Conservation (phyloP, 164 flowering plant genomes). For the Warburgia ugandensis region DNA sequence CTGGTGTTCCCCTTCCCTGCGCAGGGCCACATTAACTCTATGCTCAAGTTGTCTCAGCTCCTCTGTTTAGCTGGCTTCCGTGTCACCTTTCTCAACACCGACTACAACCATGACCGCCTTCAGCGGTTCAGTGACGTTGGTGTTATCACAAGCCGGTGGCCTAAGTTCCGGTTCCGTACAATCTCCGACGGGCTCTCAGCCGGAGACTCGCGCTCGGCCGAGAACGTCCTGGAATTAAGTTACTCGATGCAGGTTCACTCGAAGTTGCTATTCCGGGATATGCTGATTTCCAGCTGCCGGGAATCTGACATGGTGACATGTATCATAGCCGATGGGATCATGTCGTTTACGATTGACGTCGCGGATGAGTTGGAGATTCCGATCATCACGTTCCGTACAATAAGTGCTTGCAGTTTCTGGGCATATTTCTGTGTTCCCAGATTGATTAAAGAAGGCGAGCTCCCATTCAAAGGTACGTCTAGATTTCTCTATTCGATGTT, state of each 20-base stretch:
- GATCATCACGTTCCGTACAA: conserved; percentile 16
- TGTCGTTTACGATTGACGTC: conserved; percentile 16
- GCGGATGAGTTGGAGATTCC: conserved; percentile 24
- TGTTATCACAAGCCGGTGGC: conserved; percentile 4
- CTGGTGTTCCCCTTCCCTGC: conserved; percentile 37
- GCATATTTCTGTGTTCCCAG: conserved; percentile 20
- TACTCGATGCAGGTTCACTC: conserved; percentile 8
- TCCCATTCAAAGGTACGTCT: conserved; percentile 22
- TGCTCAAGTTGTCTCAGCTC: conserved; percentile 43
- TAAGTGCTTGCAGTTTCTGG: conserved; percentile 26
- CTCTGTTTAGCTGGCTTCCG: conserved; percentile 26
- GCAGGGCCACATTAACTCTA: conserved; percentile 47
- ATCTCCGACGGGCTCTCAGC: conserved; percentile 31
- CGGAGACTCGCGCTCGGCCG: conserved; percentile 21
- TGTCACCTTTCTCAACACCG: conserved; percentile 41
- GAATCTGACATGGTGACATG: conserved; percentile 14
- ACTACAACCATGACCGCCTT: conserved; percentile 34
- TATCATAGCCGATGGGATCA: conserved; percentile 27
- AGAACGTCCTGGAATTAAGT: conserved; percentile 10
- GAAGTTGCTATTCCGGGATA: conserved; percentile 14
- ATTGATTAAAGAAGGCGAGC: conserved; percentile 22
- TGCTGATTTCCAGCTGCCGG: conserved; percentile 6
- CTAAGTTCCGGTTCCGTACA: conserved; percentile 18
- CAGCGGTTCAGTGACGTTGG: conserved; percentile 9
- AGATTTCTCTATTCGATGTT: conserved; percentile 29